These are phyloP conservation scores for Hypericum androsaemum DNA, from an alignment of 345 rosid genomes.

Conservation along the genomic window DNA sequence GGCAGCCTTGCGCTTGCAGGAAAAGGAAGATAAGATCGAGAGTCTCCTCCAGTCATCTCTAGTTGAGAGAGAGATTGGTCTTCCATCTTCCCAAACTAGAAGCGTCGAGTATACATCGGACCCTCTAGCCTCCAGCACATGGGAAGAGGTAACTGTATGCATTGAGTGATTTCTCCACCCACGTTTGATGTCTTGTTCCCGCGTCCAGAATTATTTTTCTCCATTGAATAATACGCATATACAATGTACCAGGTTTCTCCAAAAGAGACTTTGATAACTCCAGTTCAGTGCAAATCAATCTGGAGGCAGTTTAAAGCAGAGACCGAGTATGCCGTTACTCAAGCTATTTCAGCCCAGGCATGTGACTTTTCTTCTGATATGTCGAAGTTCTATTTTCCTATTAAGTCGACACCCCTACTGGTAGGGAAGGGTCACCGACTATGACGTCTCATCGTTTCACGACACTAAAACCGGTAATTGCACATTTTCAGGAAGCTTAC, in stretches of 20 bases:
- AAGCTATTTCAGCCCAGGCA: constrained; percentile 74
- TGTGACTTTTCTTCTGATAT: background rate
- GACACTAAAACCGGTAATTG: no score
- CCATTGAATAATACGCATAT: background rate
- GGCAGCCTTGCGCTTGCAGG: constrained; percentile 63
- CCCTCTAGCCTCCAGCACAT: constrained; percentile 55
- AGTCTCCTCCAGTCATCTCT: constrained; percentile 43
- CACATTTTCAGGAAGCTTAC: constrained; percentile 77
- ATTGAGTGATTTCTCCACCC: no score
- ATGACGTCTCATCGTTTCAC: no score
- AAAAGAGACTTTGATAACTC: constrained; percentile 24
- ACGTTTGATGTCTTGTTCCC: no score
- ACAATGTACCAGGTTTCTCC: constrained; percentile 38
- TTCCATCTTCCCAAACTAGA: constrained; percentile 36
- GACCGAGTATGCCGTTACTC: constrained; percentile 17
- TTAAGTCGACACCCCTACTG: background rate
- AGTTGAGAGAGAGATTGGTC: constrained; percentile 35
- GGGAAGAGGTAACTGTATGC: constrained; percentile 50
- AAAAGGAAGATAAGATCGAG: constrained; percentile 53
- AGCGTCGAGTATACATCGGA: constrained; percentile 33
- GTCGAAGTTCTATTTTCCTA: background rate
- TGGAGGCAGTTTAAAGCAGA: constrained; percentile 27
- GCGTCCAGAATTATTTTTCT: background rate
- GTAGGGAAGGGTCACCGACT: no score
- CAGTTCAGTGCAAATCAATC: constrained; percentile 19